Conservation (phyloP, 495 filamentous ascomycete genomes). For the Tetracladium marchalianum region DNA sequence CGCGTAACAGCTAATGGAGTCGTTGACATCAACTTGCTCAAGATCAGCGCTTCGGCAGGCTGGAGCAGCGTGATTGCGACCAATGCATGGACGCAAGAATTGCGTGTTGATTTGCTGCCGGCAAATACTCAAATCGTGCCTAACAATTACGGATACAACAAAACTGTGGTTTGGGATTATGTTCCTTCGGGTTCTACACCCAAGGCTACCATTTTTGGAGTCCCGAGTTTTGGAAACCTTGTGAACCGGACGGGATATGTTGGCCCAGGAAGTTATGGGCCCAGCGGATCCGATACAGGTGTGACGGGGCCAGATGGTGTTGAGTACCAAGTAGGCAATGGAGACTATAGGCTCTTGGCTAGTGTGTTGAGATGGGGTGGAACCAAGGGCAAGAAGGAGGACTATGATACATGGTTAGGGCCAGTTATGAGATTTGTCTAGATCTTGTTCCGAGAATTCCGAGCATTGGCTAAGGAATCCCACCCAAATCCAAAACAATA, state of each 20-base stretch:
- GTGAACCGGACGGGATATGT: conserved; percentile 7
- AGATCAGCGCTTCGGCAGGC: not conserved
- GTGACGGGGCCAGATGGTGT: conserved; percentile 6
- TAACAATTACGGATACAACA: conserved; percentile 18
- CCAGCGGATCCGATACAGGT: conserved; percentile 5
- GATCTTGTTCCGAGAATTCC: too few species aligned
- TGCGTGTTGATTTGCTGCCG: conserved; percentile 17
- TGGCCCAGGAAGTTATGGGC: conserved; percentile 13
- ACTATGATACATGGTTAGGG: conserved; percentile 20
- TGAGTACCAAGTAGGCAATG: conserved; percentile 9
- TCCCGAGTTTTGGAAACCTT: conserved; percentile 13
- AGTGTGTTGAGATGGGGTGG: conserved; percentile 20
- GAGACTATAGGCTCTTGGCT: conserved; percentile 18
- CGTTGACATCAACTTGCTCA: not conserved
- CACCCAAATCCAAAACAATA: too few species aligned
- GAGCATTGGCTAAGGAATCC: too few species aligned
- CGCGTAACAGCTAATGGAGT: not conserved
- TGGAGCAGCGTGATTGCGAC: not conserved
- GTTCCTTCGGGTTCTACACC: conserved; percentile 6
- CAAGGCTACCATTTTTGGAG: conserved; percentile 3
- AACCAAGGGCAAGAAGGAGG: conserved; percentile 3
- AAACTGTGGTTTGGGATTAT: conserved; percentile 7
- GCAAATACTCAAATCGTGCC: conserved; percentile 16
- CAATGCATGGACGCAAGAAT: conserved; percentile 13
- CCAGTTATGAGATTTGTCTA: conserved; percentile 13